These are phyloP conservation scores for Phlyctochytrium bullatum DNA, from an alignment of 192 early-diverging fungal genomes.

Conservation along the genomic window DNA sequence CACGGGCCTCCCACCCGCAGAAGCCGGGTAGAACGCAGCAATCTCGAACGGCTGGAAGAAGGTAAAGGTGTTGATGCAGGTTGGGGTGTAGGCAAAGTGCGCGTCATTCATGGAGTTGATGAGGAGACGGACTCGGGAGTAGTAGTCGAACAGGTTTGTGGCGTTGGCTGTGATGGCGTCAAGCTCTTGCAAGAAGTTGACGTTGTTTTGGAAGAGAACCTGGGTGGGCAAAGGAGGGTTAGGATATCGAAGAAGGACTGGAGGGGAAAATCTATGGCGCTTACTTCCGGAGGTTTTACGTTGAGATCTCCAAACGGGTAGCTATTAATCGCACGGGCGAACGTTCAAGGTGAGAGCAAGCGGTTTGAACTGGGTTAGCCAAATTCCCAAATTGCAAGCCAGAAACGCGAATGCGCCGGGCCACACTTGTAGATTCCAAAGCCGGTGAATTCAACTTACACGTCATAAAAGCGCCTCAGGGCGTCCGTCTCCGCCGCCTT, in stretches of 20 bases:
- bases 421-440: no score
- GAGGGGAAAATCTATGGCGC: not conserved
- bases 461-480: constrained; percentile 11
- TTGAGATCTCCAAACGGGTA: not conserved
- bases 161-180: not conserved
- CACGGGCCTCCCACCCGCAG: not conserved
- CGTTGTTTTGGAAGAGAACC: not conserved
- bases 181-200: not conserved
- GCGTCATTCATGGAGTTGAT: constrained; percentile 1
- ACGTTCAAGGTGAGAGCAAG: no score
- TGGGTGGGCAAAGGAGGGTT: not conserved
- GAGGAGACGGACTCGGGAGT: not conserved
- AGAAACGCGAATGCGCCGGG: no score
- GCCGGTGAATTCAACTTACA: constrained; percentile 5
- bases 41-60: constrained; percentile 7
- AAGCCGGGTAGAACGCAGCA: not conserved
- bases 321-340: no score
- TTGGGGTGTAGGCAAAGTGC: not conserved
- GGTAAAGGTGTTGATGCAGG: not conserved
- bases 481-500: constrained; percentile 16
- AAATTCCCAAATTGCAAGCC: no score
- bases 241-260: not conserved
- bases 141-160: not conserved
- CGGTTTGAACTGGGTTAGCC: no score
- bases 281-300: not conserved